These are phyloP conservation scores for Obba rivulosa DNA, from an alignment of 768 basidiomycete genomes.

Conservation along the genomic window DNA sequence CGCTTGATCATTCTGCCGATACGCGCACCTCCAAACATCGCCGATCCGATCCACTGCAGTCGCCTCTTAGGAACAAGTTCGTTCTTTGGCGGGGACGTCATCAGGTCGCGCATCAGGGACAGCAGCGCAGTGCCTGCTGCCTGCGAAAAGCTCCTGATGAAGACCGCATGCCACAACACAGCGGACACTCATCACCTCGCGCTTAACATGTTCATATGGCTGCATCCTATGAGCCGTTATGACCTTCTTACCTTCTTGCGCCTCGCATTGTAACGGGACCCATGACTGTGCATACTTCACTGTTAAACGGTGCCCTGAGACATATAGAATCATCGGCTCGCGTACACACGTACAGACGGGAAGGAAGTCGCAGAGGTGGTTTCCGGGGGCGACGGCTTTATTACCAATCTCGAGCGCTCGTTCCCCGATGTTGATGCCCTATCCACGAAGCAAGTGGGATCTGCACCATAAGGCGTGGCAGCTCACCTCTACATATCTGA, in stretches of 20 bases:
- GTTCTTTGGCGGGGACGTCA: neutral
- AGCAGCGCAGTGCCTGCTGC: conserved; percentile 10
- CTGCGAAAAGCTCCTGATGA: neutral
- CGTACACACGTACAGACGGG: conserved; percentile 5
- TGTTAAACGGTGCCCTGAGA: conserved; percentile 1
- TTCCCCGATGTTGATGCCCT: conserved; percentile 36
- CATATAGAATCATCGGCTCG: neutral
- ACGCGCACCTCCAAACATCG: conserved; percentile 9
- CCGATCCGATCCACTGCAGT: conserved; percentile 5
- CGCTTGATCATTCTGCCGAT: neutral
- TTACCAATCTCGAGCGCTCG: conserved; percentile 27
- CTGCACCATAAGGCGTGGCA: neutral
- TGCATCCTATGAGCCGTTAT: conserved; percentile 7
- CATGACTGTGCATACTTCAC: conserved; percentile 19
- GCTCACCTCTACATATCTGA: neutral
- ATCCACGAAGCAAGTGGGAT: conserved; percentile 17
- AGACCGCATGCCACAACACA: no score
- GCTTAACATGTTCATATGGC: conserved; percentile 19
- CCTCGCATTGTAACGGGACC: conserved; percentile 23
- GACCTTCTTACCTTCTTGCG: conserved; percentile 8
- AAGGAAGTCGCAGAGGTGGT: conserved; percentile 31
- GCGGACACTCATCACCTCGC: conserved; percentile 11
- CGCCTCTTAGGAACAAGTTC: neutral
- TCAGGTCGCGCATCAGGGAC: conserved; percentile 11
- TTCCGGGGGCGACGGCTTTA: conserved; percentile 31